These are phyloP conservation scores for Meyerozyma smithsonii DNA, from an alignment of 1,139 yeast species.

Conservation along the genomic window DNA sequence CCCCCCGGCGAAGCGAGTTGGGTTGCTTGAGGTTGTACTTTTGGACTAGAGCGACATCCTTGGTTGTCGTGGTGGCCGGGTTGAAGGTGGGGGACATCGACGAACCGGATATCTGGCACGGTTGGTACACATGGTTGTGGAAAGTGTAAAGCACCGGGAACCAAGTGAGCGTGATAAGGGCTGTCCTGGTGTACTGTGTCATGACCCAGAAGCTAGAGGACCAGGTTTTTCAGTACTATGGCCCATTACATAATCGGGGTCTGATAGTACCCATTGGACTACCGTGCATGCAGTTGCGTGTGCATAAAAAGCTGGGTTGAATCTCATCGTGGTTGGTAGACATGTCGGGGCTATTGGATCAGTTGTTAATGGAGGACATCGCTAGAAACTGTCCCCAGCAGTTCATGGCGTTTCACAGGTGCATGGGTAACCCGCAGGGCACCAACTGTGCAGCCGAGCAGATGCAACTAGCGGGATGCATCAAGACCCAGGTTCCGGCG, in stretches of 20 bases:
- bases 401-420: slow-evolving; percentile 60
- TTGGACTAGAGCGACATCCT: slow-evolving; percentile 70
- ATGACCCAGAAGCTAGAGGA: slow-evolving; percentile 2
- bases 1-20: slow-evolving; percentile 51
- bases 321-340: background rate
- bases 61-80: slow-evolving; percentile 49
- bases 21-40: slow-evolving; percentile 54
- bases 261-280: background rate
- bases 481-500: slow-evolving; percentile 55
- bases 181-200: slow-evolving; percentile 15
- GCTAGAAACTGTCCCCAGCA: slow-evolving; percentile 64
- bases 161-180: slow-evolving; percentile 50
- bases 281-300: slow-evolving; percentile 8
- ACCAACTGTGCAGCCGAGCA: slow-evolving; percentile 49
- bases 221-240: background rate
- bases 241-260: background rate
- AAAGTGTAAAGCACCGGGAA: slow-evolving; percentile 71
- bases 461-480: slow-evolving; percentile 49
- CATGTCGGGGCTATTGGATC: slow-evolving; percentile 36
- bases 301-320: background rate
- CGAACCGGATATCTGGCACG: slow-evolving; percentile 73
- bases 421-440: slow-evolving; percentile 48
- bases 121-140: slow-evolving; percentile 66
- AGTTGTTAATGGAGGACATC: slow-evolving; percentile 53
- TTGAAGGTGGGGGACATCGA: slow-evolving; percentile 92